Percentiles rank a stretch among this genome's conserved stretches.
Evolutionary conservation across 441 rosid genomes (phyloP).

Genomic region (Populus hybrid): DNA sequence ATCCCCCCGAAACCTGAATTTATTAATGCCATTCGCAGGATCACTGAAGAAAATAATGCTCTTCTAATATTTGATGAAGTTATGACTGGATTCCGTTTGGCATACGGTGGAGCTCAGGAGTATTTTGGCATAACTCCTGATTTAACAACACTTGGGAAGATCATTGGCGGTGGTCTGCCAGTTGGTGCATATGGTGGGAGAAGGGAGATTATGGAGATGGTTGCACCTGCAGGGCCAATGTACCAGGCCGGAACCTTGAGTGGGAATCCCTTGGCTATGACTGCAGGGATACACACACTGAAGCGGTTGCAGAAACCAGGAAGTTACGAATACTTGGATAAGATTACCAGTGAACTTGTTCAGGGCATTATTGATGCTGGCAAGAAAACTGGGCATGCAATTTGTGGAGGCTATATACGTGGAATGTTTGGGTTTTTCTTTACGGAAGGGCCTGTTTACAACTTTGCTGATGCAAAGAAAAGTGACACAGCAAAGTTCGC

Average conservation of each 20-base stretch:
- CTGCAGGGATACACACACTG: slow-evolving; percentile 82
- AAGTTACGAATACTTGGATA: slow-evolving; percentile 70
- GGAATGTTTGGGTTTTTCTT: slow-evolving; percentile 98
- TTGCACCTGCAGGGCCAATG: slow-evolving; percentile 97
- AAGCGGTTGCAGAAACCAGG: slow-evolving; percentile 71
- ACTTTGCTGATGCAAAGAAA: slow-evolving; percentile 76
- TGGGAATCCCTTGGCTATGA: slow-evolving; percentile 93
- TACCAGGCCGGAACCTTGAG: slow-evolving; percentile 98
- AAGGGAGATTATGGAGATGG: slow-evolving; percentile 90
- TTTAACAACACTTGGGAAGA: slow-evolving; percentile 80
- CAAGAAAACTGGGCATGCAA: slow-evolving; percentile 77
- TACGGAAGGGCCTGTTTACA: slow-evolving; percentile 75
- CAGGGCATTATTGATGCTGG: slow-evolving; percentile 76
- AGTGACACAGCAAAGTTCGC: slow-evolving; percentile 76
- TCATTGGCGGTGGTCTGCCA: slow-evolving; percentile 94
- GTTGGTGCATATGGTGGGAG: slow-evolving; percentile 98
- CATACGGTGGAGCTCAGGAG: slow-evolving; percentile 95
- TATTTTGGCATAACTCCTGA: slow-evolving; percentile 79
- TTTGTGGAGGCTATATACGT: slow-evolving; percentile 70
- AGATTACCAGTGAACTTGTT: slow-evolving; percentile 61
- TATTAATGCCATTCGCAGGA: slow-evolving; percentile 51
- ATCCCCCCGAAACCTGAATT: slow-evolving; percentile 67
- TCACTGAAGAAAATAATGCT: slow-evolving; percentile 57
- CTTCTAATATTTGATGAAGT: slow-evolving; percentile 90
- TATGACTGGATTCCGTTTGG: slow-evolving; percentile 87